Evolutionary conservation across 768 basidiomycete species (phyloP), one percentile per base, ranked within the genome.

Genomic region (Erythrobasidium yunnanense): DNA sequence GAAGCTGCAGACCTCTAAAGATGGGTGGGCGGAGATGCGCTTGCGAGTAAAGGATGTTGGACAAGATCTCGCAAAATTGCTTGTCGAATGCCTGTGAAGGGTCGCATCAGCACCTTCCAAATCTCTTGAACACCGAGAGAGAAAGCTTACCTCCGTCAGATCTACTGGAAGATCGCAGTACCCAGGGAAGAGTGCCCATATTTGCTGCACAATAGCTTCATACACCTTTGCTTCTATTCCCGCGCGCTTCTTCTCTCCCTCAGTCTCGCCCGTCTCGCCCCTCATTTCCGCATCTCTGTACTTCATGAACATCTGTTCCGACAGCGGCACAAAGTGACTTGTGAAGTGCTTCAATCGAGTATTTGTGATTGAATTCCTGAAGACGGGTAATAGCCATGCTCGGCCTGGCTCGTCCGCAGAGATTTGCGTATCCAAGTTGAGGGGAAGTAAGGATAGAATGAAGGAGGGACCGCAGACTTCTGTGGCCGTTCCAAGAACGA

Each of bases 21-120:
- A 97, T 83, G 0, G 88, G 79, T 0, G 87, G 82, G 0, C 93
- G 84, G 63, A 97, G 84, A 47, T 86, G 81, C 0, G 87, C 83
- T 74, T 96, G 91, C 15, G 83, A 82, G 76, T 97, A 97, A n/a
- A 99, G 78, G 25, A 99, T 78, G 72, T 92, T 88, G 7, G 91
- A 90, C 35, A 99, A 78, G n/a, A 97, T 81, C 73, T 89, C 86
- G 38, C 91, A 84, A 74, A 96, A 90, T 27, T 81, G 79, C 0
- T 84, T 79, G 6, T 79, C 86, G 70, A 97, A 80, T 6, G 86
- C 82, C 86, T 96, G 69, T 8, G 15, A 18, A 17, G 18, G 4
- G 45, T 18, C 17, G 20, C 17, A 27, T 27, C 8, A 8, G 35
- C n/a, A n/a, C n/a, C n/a, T n/a, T n/a, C n/a, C n/a, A n/a, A n/a